These are phyloP conservation scores for Aquilaria yunnanensis DNA, from an alignment of 345 rosid genomes.

Conservation along the genomic window DNA sequence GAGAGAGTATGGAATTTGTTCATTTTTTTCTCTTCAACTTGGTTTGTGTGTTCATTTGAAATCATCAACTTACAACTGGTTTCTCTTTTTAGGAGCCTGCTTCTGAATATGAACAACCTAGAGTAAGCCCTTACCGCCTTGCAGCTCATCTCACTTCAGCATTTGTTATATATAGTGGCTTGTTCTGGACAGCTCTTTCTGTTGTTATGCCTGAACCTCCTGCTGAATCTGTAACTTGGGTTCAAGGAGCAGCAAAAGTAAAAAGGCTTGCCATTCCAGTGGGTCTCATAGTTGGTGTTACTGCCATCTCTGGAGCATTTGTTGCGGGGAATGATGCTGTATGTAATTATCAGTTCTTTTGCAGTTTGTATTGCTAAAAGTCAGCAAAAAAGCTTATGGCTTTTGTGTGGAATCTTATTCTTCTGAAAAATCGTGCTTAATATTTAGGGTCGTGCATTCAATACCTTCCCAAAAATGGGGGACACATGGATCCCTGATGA, in stretches of 20 bases:
- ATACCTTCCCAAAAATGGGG: constrained; percentile 95
- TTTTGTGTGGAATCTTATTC: not conserved
- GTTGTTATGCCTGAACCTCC: constrained; percentile 97
- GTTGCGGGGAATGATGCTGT: constrained; percentile 99
- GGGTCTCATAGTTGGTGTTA: constrained; percentile 72
- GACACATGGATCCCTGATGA: constrained; percentile 83
- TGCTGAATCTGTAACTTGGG: constrained; percentile 77
- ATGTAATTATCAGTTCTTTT: constrained; percentile 11
- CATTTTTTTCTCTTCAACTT: not conserved
- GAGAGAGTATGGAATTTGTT: constrained; percentile 9
- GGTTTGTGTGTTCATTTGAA: not conserved
- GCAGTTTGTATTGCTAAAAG: not conserved
- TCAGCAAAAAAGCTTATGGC: not conserved
- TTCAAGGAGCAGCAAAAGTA: constrained; percentile 77
- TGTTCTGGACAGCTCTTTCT: constrained; percentile 92
- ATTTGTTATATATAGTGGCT: constrained; percentile 79
- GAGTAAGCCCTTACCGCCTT: constrained; percentile 93
- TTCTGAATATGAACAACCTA: constrained; percentile 78
- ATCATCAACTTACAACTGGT: constrained; percentile 13
- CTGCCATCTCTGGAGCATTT: constrained; percentile 91
- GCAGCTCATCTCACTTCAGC: constrained; percentile 97
- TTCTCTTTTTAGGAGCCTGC: constrained; percentile 63
- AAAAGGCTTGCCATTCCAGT: constrained; percentile 79
- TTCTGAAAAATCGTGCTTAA: constrained; percentile 6
- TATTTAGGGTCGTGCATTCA: constrained; percentile 71